phyloP scores from a whole-genome alignment of 441 rosid species.

The Hypseocharis bilobata region DNA sequence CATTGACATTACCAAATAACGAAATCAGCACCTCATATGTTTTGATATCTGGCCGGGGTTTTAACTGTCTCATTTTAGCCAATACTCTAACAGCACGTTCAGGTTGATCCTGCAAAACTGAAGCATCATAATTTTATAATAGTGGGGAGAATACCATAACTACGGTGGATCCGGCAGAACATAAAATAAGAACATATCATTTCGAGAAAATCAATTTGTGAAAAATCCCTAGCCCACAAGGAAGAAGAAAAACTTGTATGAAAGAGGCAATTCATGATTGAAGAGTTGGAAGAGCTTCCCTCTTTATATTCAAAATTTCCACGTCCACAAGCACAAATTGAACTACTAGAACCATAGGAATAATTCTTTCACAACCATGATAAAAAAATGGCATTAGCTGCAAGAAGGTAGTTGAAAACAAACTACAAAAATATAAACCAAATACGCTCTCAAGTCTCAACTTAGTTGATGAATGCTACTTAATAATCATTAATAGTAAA shows the following conservation, averaged over 20 bases:
- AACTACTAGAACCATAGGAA: no score
- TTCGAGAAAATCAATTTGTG: not conserved
- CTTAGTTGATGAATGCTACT: not conserved
- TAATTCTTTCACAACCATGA: no score
- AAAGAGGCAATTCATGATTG: not conserved
- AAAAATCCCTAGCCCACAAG: not conserved
- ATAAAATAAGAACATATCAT: not conserved
- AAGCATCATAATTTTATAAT: slow-evolving; percentile 16
- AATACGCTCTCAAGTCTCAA: not conserved
- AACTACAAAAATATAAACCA: not conserved
- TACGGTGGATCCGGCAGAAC: not conserved
- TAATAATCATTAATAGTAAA: not conserved
- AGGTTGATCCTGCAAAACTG: slow-evolving; percentile 58
- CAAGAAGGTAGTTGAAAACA: no score
- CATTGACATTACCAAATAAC: slow-evolving; percentile 60
- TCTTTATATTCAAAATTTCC: not conserved
- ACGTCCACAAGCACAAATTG: not conserved
- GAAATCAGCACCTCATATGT: slow-evolving; percentile 70
- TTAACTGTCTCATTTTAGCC: slow-evolving; percentile 60
- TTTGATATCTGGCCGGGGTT: slow-evolving; percentile 45
- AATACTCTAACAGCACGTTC: slow-evolving; percentile 60
- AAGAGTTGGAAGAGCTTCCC: not conserved
- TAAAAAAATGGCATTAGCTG: no score
- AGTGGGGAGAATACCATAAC: not conserved
- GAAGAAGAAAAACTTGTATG: not conserved